A percentile compares a stretch with the other conserved stretches of the same genome.
phyloP scores from a whole-genome alignment of 1,284 basidiomycete species.

The Takashimella tepidaria region DNA sequence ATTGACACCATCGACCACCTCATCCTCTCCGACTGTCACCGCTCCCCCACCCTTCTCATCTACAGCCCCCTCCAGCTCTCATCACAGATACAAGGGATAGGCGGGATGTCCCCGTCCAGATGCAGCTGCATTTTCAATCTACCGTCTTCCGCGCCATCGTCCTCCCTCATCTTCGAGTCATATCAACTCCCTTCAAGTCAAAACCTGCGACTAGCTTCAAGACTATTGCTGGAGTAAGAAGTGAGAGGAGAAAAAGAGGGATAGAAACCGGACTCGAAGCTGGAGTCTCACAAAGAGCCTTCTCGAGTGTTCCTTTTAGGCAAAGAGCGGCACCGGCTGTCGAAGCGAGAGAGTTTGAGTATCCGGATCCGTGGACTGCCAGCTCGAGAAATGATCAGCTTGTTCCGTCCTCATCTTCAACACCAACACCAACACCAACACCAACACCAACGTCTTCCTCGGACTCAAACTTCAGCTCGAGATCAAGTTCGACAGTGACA shows the following conservation, averaged over 20 bases:
- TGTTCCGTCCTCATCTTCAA: background rate
- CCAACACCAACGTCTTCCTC: too few species aligned
- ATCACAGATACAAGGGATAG: background rate
- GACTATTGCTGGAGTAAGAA: too few species aligned
- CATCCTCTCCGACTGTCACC: background rate
- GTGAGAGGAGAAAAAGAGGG: too few species aligned
- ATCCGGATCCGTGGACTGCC: background rate
- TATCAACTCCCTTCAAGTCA: too few species aligned
- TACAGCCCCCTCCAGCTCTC: background rate
- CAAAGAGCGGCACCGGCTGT: background rate
- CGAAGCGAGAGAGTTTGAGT: background rate
- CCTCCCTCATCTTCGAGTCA: background rate
- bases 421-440: too few species aligned
- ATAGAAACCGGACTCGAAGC: too few species aligned
- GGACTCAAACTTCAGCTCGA: too few species aligned
- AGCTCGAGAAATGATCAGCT: background rate
- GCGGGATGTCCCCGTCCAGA: background rate
- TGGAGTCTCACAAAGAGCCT: too few species aligned
- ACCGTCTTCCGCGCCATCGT: background rate
- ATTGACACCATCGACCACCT: background rate
- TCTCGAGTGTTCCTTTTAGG: background rate
- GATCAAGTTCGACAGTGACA: too few species aligned
- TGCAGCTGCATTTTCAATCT: background rate
- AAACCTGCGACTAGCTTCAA: too few species aligned
- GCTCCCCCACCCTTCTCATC: background rate